Evolutionary conservation across 1,139 yeast genomes (phyloP).

Genomic region (Magnusiomyces sp.): DNA sequence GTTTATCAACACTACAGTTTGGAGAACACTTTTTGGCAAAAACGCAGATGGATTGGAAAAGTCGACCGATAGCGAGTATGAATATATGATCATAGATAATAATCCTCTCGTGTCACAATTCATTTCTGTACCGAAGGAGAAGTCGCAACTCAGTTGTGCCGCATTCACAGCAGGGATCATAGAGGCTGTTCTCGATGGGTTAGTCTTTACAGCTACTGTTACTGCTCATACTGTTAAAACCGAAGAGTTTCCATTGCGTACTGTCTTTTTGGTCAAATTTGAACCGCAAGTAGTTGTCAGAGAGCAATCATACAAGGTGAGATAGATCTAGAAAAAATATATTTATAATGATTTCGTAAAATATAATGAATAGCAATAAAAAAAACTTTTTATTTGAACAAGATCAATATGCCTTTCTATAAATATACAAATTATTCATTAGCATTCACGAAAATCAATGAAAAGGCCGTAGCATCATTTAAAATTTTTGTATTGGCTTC

Average conservation of each 20-base stretch:
- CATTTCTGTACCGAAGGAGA: constrained; percentile 73
- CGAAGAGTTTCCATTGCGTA: constrained; percentile 55
- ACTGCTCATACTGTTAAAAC: constrained; percentile 80
- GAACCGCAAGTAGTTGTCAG: constrained; percentile 14
- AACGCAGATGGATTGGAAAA: constrained; percentile 82
- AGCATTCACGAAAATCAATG: too few species aligned
- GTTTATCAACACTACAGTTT: constrained; percentile 71
- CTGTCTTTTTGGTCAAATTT: constrained; percentile 79
- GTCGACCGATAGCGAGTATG: constrained; percentile 72
- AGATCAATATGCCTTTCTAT: too few species aligned
- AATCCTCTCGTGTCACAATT: constrained; percentile 68
- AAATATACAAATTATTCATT: too few species aligned
- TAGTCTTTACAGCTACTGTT: constrained; percentile 74
- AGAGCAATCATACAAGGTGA: constrained; percentile 10
- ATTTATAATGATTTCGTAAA: neutral
- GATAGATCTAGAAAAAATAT: neutral
- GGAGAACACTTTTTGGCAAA: constrained; percentile 77
- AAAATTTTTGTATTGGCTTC: too few species aligned
- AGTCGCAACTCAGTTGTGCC: constrained; percentile 69
- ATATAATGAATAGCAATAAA: neutral
- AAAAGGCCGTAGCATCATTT: too few species aligned
- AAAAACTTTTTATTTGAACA: too few species aligned
- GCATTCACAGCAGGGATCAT: constrained; percentile 87
- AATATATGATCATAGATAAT: constrained; percentile 76
- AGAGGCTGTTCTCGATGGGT: constrained; percentile 78